These are phyloP conservation scores for Sporothrix brasiliensis DNA, from an alignment of 2,329 filamentous ascomycete genomes.

Conservation along the genomic window DNA sequence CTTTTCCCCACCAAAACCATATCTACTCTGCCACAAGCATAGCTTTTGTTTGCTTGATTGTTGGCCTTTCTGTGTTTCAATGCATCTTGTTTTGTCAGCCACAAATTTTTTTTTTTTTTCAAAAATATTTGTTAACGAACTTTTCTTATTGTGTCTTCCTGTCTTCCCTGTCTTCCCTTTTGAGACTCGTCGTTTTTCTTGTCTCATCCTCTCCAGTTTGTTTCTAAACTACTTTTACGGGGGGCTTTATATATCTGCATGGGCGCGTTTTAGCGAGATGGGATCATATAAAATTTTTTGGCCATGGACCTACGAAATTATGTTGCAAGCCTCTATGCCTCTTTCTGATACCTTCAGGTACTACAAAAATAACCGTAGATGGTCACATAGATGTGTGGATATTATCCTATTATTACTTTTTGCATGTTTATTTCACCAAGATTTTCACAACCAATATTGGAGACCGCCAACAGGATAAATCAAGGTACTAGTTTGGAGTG, in stretches of 20 bases:
- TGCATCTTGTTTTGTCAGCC: constrained; percentile 8
- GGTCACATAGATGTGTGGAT: not conserved
- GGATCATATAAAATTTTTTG: not conserved
- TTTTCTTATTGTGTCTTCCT: not conserved
- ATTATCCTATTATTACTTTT: not conserved
- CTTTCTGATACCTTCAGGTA: not conserved
- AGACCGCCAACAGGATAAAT: not conserved
- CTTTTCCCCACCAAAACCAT: not conserved
- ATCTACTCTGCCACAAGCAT: not conserved
- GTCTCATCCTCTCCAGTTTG: not conserved
- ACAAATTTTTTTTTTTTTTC: not conserved
- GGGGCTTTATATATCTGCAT: not conserved
- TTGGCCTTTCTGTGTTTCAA: not conserved
- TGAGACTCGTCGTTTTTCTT: not conserved
- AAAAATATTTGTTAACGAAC: not conserved
- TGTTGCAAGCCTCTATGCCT: not conserved
- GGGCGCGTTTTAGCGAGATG: not conserved
- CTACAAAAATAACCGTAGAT: not conserved
- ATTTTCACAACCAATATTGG: not conserved
- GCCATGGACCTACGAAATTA: not conserved
- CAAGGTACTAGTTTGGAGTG: too few species aligned
- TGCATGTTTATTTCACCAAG: not conserved
- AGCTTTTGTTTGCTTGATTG: not conserved
- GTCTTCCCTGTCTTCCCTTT: not conserved
- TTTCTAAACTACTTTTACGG: not conserved